These are phyloP conservation scores for Talaromyces sp. DNA, from an alignment of 2,329 filamentous ascomycete species.

Conservation along the genomic window DNA sequence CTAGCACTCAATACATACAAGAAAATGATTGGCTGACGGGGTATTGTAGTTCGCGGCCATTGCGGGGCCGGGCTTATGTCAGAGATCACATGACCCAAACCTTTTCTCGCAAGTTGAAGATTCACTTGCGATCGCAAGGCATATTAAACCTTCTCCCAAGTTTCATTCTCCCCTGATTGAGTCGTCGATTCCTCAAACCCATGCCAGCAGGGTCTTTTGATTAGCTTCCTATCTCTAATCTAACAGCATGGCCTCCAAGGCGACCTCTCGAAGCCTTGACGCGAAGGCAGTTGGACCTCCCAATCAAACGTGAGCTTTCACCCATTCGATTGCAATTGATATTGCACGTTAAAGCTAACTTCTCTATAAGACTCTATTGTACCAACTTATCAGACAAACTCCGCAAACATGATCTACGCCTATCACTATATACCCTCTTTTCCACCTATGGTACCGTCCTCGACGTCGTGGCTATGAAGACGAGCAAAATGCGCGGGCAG, in stretches of 20 bases:
- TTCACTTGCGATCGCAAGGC: constrained; percentile 1
- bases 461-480: constrained; percentile 88
- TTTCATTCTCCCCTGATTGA: background rate
- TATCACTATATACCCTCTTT: constrained; percentile 89
- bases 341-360: constrained; percentile 22
- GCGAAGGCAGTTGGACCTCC: constrained; percentile 59
- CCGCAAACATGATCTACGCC: constrained; percentile 82
- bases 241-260: constrained; percentile 41
- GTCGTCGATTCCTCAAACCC: background rate
- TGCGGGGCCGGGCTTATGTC: background rate
- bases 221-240: background rate
- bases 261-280: constrained; percentile 45
- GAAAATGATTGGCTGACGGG: no score
- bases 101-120: constrained; percentile 17
- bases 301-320: constrained; percentile 70
- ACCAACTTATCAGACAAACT: constrained; percentile 89
- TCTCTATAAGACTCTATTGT: constrained; percentile 73
- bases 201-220: background rate
- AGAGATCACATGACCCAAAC: background rate
- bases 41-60: no score
- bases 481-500: constrained; percentile 90
- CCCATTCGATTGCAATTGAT: constrained; percentile 7
- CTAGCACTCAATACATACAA: no score
- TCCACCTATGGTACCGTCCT: constrained; percentile 91
- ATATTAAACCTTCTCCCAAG: background rate